phyloP scores from a whole-genome alignment of 495 filamentous ascomycete species.

The Apodospora peruviana region DNA sequence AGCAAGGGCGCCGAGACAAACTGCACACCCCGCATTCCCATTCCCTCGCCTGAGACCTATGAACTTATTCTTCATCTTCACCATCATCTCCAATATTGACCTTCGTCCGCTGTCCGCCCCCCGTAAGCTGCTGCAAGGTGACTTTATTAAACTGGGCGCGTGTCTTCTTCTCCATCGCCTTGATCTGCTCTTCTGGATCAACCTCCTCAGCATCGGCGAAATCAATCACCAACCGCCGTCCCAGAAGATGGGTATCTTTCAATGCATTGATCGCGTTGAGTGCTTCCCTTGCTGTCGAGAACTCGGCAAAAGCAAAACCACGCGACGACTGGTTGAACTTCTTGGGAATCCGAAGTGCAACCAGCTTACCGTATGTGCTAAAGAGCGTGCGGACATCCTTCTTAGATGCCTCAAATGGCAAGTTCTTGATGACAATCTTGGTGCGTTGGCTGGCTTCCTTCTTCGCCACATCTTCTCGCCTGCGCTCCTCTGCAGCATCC shows the following conservation, averaged over 20 bases:
- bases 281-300: conserved; percentile 85
- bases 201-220: conserved; percentile 79
- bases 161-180: conserved; percentile 92
- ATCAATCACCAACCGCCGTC: conserved; percentile 80
- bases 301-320: conserved; percentile 96
- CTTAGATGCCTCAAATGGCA: conserved; percentile 92
- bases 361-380: conserved; percentile 82
- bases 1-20: conserved; percentile 20
- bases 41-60: conserved; percentile 10
- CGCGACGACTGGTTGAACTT: conserved; percentile 83
- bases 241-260: conserved; percentile 88
- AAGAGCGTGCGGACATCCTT: conserved; percentile 84
- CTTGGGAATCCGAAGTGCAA: conserved; percentile 87
- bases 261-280: conserved; percentile 88
- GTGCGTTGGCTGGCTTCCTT: conserved; percentile 66
- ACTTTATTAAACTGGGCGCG: conserved; percentile 81
- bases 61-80: conserved; percentile 38
- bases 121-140: conserved; percentile 78
- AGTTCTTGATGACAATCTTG: conserved; percentile 97
- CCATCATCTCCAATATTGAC: conserved; percentile 74
- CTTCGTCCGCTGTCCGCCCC: conserved; percentile 75
- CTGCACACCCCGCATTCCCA: neutral
- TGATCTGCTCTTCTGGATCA: conserved; percentile 92
- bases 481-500: conserved; percentile 81
- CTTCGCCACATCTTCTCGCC: conserved; percentile 73